phyloP scores from a whole-genome alignment of 108 stramenopile species.

The Nitzschia sp. region DNA sequence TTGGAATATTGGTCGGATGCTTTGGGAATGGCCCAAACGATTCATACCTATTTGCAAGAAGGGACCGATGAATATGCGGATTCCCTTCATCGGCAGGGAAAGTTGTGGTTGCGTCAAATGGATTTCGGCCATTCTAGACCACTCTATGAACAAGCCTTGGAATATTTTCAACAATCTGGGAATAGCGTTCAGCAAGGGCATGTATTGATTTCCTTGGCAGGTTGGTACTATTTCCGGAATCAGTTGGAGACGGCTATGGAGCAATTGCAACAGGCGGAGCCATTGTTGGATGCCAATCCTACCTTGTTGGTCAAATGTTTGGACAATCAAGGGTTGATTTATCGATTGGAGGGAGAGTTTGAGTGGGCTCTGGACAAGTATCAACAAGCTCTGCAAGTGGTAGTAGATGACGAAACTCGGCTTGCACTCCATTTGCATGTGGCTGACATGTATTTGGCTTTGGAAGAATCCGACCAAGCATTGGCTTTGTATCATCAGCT shows the following conservation, averaged over 20 bases:
- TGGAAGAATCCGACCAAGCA: conserved; percentile 34
- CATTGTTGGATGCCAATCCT: conserved; percentile 36
- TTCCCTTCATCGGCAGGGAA: conserved; percentile 38
- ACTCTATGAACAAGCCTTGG: conserved; percentile 42
- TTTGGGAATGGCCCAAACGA: conserved; percentile 27
- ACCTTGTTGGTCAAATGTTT: conserved; percentile 38
- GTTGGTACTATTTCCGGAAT: conserved; percentile 40
- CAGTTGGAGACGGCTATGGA: conserved; percentile 30
- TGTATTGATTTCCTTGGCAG: conserved; percentile 44
- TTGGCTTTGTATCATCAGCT: conserved; percentile 30
- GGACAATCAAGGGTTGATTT: conserved; percentile 49
- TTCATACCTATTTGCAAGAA: background rate
- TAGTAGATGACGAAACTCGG: conserved; percentile 10
- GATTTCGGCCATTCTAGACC: conserved; percentile 22
- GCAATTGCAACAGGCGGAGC: conserved; percentile 32
- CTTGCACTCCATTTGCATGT: conserved; percentile 35
- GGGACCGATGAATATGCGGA: conserved; percentile 33
- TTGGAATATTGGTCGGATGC: conserved; percentile 51
- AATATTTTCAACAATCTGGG: conserved; percentile 24
- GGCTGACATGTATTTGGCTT: conserved; percentile 38
- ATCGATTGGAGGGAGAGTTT: conserved; percentile 41
- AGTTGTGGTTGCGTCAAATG: conserved; percentile 38
- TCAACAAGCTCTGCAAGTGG: conserved; percentile 45
- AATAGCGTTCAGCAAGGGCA: conserved; percentile 34
- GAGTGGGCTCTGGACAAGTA: conserved; percentile 42